phyloP scores from a whole-genome alignment of 2,329 filamentous ascomycete species.

The Daldinia sp. region DNA sequence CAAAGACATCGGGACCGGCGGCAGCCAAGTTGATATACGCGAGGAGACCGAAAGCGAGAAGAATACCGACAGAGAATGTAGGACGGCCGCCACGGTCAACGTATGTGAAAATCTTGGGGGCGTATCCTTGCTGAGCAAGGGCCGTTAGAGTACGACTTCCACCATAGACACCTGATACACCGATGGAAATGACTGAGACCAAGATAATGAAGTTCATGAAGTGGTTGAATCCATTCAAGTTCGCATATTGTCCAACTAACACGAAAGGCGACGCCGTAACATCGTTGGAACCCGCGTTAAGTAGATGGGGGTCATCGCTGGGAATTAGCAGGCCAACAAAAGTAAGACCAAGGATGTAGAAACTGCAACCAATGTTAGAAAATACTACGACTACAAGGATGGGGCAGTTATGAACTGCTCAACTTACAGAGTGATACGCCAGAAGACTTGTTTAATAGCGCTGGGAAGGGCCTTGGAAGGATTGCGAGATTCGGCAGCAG shows the following conservation, averaged over 20 bases:
- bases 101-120: slow-evolving; percentile 67
- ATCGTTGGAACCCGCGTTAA: slow-evolving; percentile 61
- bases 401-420: too few relatives aligned
- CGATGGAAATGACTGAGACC: slow-evolving; percentile 69
- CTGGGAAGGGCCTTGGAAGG: slow-evolving; percentile 80
- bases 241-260: slow-evolving; percentile 66
- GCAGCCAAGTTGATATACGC: slow-evolving; percentile 62
- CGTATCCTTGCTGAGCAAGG: slow-evolving; percentile 69
- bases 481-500: slow-evolving; percentile 77
- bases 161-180: slow-evolving; percentile 70
- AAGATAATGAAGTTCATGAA: slow-evolving; percentile 72
- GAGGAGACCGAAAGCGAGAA: slow-evolving; percentile 64
- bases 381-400: neutral
- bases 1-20: slow-evolving; percentile 65
- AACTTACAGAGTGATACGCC: slow-evolving; percentile 63
- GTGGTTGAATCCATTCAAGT: slow-evolving; percentile 63
- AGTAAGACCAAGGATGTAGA: slow-evolving; percentile 66
- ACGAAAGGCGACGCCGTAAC: slow-evolving; percentile 68
- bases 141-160: slow-evolving; percentile 70
- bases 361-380: slow-evolving; percentile 48
- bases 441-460: slow-evolving; percentile 83
- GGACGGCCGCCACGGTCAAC: slow-evolving; percentile 70
- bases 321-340: slow-evolving; percentile 64
- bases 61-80: slow-evolving; percentile 60
- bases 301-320: slow-evolving; percentile 60